Percentiles rank a stretch among this genome's conserved stretches.
These are phyloP conservation scores for Murraya paniculata DNA, from an alignment of 345 rosid genomes.

Conservation along the genomic window DNA sequence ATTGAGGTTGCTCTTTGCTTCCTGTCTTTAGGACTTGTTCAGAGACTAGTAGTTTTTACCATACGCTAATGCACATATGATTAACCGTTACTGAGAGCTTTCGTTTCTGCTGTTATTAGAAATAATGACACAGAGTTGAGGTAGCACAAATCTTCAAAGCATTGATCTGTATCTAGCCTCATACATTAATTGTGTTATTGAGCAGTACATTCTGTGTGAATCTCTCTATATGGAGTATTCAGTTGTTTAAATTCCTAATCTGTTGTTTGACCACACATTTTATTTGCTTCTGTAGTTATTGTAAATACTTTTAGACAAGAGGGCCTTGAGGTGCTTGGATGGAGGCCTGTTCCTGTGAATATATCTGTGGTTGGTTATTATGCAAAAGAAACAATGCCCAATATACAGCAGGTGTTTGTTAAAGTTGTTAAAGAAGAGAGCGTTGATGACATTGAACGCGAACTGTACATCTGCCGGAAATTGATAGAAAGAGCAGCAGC, in stretches of 20 bases:
- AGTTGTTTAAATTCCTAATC: neutral
- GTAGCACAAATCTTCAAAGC: neutral
- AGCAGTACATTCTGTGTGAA: neutral
- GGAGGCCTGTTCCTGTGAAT: slow-evolving; percentile 96
- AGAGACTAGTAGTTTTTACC: neutral
- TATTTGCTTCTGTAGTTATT: slow-evolving; percentile 51
- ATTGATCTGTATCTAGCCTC: neutral
- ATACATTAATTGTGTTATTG: neutral
- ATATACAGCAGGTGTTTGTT: slow-evolving; percentile 89
- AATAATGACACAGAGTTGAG: neutral
- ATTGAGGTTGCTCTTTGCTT: neutral
- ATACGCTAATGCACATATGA: neutral
- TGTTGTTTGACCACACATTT: slow-evolving; percentile 21
- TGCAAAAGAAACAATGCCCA: slow-evolving; percentile 96
- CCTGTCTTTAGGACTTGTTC: neutral
- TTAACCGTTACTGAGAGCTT: neutral
- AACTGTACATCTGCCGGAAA: slow-evolving; percentile 88
- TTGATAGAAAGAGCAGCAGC: slow-evolving; percentile 67
- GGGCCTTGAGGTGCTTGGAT: slow-evolving; percentile 93
- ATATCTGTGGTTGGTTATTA: slow-evolving; percentile 80
- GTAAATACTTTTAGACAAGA: slow-evolving; percentile 79
- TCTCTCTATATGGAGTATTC: neutral
- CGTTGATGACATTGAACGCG: slow-evolving; percentile 90
- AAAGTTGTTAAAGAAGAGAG: slow-evolving; percentile 79
- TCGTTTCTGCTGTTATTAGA: neutral